These are phyloP conservation scores for Mycosarcoma mackinlayi DNA, from an alignment of 1,284 basidiomycete genomes.

Conservation along the genomic window DNA sequence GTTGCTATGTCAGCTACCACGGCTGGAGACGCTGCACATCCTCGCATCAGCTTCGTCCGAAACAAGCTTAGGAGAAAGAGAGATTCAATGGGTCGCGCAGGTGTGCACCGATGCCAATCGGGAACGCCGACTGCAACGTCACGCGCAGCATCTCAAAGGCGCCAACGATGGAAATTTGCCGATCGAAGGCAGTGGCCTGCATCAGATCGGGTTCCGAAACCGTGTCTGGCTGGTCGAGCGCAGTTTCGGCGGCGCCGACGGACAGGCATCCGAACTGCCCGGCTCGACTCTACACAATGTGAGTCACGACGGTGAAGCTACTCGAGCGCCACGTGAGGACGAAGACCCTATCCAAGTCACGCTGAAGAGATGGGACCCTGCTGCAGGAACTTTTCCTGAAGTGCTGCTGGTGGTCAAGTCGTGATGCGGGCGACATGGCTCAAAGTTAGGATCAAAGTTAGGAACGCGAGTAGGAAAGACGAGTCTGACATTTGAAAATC, in stretches of 20 bases:
- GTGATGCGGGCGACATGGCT: not conserved
- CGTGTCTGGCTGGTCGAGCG: slow-evolving; percentile 62
- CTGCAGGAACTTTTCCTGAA: slow-evolving; percentile 55
- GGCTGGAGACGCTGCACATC: slow-evolving; percentile 53
- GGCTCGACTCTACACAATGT: slow-evolving; percentile 17
- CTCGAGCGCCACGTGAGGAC: not conserved
- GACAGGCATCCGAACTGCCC: not conserved
- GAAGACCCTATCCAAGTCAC: slow-evolving; percentile 25
- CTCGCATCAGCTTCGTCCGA: slow-evolving; percentile 49
- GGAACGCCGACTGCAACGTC: slow-evolving; percentile 27
- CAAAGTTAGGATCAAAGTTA: too few relatives aligned
- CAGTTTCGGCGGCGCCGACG: slow-evolving; percentile 9
- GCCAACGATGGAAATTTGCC: not conserved
- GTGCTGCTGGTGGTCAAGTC: slow-evolving; percentile 59
- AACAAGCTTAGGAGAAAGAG: slow-evolving; percentile 35
- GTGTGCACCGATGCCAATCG: slow-evolving; percentile 40
- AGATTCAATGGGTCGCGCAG: slow-evolving; percentile 47
- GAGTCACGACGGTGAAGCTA: slow-evolving; percentile 12
- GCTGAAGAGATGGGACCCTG: slow-evolving; percentile 57
- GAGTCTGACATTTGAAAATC: slow-evolving; percentile 17
- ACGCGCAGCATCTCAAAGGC: slow-evolving; percentile 5
- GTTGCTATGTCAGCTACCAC: slow-evolving; percentile 39
- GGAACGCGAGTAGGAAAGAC: not conserved
- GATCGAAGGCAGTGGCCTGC: slow-evolving; percentile 29
- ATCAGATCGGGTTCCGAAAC: slow-evolving; percentile 63